Base-by-base conservation (phyloP, 805 yeast genomes). In the Candida ascalaphidarum region DNA sequence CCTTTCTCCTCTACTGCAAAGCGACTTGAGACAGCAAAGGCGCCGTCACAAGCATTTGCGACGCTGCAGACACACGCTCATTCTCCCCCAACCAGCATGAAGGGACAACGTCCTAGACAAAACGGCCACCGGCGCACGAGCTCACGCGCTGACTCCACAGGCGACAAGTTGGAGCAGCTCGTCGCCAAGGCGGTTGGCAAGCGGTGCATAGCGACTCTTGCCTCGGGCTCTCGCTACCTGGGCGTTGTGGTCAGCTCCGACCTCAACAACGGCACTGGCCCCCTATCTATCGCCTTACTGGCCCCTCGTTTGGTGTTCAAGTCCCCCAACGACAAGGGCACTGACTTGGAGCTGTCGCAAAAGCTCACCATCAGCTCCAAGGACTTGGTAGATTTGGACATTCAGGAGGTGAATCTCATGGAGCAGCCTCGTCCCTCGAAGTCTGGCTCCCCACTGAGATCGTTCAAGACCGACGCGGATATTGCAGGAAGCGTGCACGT, bases 381-480 rank as follows among this genome's bases (percentile, higher is more conserved):
- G 30, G 81, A 75, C 35, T 51, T 74, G 36, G 56, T 68, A 33
- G 75, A 68, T 44, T 35, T 74, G 20, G 68, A 68, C 31, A 50
- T 74, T 11, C 39, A 47, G 16, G 55, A 52, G 22, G 56, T 69
- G 19, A 62, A 65, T 39, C 41, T 65, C 14, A 14, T 29, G 15
- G 36, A 24, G 11, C 16, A n/a, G 20, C 21, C 19, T 17, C 13
- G 7, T 21, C 12, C 19, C 23, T 17, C 18, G 26, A 11, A 19
- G 4, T 11, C 24, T 11, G 14, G 18, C 6, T 9, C 15, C 17
- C 26, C 32, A 7, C 17, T 13, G 14, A 30, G 44, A 11, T 37
- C 36, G 9, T 89, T 89, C 62, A 76, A 72, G 50, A 92, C 96
- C 1, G 98, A 89, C 52, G 58, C 77, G 2, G 97, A 83, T 48